Evolutionary conservation across 2,329 filamentous ascomycete species (phyloP).

Genomic region (Botrytis aclada): DNA sequence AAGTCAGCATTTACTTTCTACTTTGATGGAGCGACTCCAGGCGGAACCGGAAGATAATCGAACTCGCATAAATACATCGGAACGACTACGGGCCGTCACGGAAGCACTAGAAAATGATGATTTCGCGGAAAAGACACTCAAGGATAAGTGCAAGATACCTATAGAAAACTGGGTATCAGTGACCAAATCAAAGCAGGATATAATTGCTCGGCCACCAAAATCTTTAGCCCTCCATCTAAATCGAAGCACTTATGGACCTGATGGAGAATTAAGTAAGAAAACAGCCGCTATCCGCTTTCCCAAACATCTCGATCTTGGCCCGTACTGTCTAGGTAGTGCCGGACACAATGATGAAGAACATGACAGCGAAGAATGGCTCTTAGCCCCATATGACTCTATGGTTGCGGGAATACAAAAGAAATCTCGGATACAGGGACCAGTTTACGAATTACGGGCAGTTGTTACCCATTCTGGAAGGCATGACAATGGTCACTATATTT

Average conservation of each 20-base stretch:
- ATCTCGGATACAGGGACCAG: conserved; percentile 53
- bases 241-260: conserved; percentile 81
- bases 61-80: conserved; percentile 39
- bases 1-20: conserved; percentile 47
- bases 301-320: conserved; percentile 66
- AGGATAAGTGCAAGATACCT: conserved; percentile 62
- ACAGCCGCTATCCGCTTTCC: conserved; percentile 76
- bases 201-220: conserved; percentile 76
- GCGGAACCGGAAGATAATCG: conserved; percentile 30
- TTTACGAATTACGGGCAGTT: conserved; percentile 78
- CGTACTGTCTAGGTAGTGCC: conserved; percentile 76
- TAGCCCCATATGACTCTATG: conserved; percentile 70
- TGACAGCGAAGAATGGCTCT: conserved; percentile 64
- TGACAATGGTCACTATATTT: conserved; percentile 94
- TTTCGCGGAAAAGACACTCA: conserved; percentile 67
- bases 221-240: conserved; percentile 87
- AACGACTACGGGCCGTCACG: conserved; percentile 64
- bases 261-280: conserved; percentile 80
- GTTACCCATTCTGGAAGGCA: conserved; percentile 88
- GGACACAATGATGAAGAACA: conserved; percentile 31
- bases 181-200: conserved; percentile 87
- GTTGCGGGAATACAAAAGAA: conserved; percentile 53
- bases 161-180: conserved; percentile 67
- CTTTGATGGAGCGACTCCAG: conserved; percentile 45
- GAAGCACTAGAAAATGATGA: conserved; percentile 74